Conservation (phyloP, 2,329 filamentous ascomycete species). For the Exophiala alcalophila region DNA sequence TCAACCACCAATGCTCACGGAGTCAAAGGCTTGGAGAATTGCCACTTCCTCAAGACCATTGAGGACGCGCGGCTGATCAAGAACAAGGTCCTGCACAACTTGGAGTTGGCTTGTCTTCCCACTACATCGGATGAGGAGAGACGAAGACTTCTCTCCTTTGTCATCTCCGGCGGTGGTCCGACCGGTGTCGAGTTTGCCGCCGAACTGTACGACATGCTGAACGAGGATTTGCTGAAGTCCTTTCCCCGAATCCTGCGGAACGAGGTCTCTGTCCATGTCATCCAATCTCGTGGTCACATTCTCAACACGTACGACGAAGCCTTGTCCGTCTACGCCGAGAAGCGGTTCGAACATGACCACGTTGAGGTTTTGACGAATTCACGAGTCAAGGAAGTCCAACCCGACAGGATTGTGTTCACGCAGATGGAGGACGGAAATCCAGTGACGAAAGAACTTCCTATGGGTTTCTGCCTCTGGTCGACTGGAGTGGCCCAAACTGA, state of each 20-base stretch:
- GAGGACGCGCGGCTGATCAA: slow-evolving; percentile 86
- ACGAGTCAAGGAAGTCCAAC: slow-evolving; percentile 80
- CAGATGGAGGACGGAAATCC: slow-evolving; percentile 74
- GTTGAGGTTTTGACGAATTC: slow-evolving; percentile 91
- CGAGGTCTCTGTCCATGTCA: slow-evolving; percentile 95
- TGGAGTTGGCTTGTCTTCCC: slow-evolving; percentile 88
- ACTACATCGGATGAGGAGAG: slow-evolving; percentile 88
- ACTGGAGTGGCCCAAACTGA: slow-evolving; percentile 87
- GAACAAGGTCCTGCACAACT: slow-evolving; percentile 81
- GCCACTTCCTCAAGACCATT: slow-evolving; percentile 93
- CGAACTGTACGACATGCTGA: slow-evolving; percentile 91
- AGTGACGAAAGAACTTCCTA: slow-evolving; percentile 88
- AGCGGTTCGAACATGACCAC: slow-evolving; percentile 83
- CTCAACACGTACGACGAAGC: slow-evolving; percentile 98
- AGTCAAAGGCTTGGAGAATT: slow-evolving; percentile 89
- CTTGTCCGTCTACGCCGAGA: slow-evolving; percentile 86
- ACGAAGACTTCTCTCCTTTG: slow-evolving; percentile 83
- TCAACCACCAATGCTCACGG: slow-evolving; percentile 93
- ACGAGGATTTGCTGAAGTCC: slow-evolving; percentile 80
- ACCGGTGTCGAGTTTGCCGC: slow-evolving; percentile 98
- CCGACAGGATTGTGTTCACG: slow-evolving; percentile 83
- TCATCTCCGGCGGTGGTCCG: slow-evolving; percentile 90
- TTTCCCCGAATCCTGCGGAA: slow-evolving; percentile 92
- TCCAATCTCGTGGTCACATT: slow-evolving; percentile 91
- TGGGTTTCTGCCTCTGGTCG: slow-evolving; percentile 96